Conservation (phyloP, 2,329 filamentous ascomycete species). For the Aspergillus hiratsukae region DNA sequence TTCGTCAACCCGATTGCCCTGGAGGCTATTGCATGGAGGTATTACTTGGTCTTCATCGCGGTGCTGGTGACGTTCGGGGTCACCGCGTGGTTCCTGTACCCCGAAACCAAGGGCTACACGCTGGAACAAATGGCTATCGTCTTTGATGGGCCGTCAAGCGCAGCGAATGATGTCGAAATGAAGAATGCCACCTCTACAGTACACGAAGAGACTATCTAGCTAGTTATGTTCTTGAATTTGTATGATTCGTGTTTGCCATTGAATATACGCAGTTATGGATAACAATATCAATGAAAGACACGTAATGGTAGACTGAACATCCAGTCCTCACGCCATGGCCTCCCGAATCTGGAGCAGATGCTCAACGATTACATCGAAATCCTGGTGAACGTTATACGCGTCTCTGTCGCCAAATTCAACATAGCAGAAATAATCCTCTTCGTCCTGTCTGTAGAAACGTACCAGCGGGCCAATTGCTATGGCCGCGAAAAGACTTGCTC, state of each 20-base stretch:
- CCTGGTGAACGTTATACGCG: neutral
- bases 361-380: neutral
- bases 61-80: slow-evolving; percentile 26
- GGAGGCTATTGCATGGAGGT: slow-evolving; percentile 18
- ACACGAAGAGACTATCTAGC: no score
- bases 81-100: slow-evolving; percentile 46
- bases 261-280: neutral
- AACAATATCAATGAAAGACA: neutral
- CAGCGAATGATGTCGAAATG: no score
- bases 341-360: neutral
- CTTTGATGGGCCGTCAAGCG: slow-evolving; percentile 24
- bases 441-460: neutral
- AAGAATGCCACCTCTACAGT: no score
- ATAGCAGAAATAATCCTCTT: neutral
- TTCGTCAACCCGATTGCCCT: slow-evolving; percentile 22
- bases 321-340: neutral
- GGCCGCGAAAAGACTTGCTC: neutral
- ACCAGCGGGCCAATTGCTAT: neutral
- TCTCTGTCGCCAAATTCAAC: neutral
- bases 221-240: neutral
- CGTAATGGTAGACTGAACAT: neutral
- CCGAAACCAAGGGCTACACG: slow-evolving; percentile 49
- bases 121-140: slow-evolving; percentile 29
- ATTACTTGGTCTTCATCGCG: slow-evolving; percentile 18
- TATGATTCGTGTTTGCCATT: neutral